Evolutionary conservation across 192 early-diverging fungal genomes (phyloP), one percentile per base, ranked within the genome.

Genomic region (Coemansia sp.): DNA sequence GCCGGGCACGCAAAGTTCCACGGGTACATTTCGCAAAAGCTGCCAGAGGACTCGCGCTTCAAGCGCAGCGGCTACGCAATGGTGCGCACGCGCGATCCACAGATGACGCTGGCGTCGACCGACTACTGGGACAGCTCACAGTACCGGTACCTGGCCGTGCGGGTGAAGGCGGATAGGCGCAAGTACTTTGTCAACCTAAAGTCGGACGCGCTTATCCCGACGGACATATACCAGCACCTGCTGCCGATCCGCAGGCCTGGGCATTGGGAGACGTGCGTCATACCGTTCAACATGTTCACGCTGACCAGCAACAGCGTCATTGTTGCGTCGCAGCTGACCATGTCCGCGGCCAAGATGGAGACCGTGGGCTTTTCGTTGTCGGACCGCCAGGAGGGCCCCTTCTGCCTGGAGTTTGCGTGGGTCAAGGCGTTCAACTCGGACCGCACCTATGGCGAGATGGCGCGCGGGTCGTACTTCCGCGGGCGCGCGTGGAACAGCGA

Each of bases 101-200:
- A 77, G 16, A 41, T 77, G n/a, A 82, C 85, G 2, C 65, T 94
- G 14, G 85, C 95, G 39, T 80, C 82, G 38, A 78, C 77, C 13
- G 85, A 86, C 29, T 71, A 77, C 54, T 92, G 87, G 80, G 94
- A 98, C 62, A 89, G 86, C 23, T 80, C 80, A 10, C 64, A 86
- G 44, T 98, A 80, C 58, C 78, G 92, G 29, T 98, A 92, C 57
- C 67, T 98, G 28, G 80, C 83, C 1, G 38, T 95, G 38, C 65
- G 88, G 17, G 87, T 89, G 7, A 80, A 79, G 50, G 91, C 90
- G 1, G 91, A 98, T 47, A 53, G 72, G 16, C 75, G 86, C 39
- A 87, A 89, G 64, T 98, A 92, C 36, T 72, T 93, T 80, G 89
- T 98, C 44, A 98, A 98, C 57, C 60, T 98, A 12, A 85, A 92